phyloP scores from a whole-genome alignment of 805 yeast genomes.

The Candida dajiaensis region DNA sequence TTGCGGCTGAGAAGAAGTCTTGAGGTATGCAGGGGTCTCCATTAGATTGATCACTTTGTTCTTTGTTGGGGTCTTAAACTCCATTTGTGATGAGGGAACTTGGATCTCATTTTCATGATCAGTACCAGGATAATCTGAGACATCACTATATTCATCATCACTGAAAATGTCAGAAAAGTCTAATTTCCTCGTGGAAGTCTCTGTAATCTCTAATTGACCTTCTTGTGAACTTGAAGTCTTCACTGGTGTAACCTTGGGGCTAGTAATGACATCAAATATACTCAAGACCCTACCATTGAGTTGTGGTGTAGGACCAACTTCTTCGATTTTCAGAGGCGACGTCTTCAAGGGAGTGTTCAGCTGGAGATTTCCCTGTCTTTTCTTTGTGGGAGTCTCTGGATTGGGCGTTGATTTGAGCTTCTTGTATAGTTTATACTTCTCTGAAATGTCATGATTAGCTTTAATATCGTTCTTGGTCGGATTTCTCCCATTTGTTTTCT shows the following conservation, averaged over 20 bases:
- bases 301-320: conserved; percentile 86
- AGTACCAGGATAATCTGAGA: neutral
- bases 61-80: conserved; percentile 18
- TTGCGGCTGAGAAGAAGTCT: conserved; percentile 1
- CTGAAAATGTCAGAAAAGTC: neutral
- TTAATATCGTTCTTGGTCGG: conserved; percentile 47
- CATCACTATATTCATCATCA: neutral
- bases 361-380: conserved; percentile 1
- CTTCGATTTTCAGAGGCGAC: conserved; percentile 24
- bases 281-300: conserved; percentile 71
- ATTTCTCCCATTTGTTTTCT: conserved; percentile 30
- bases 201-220: neutral
- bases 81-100: neutral
- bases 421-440: conserved; percentile 17
- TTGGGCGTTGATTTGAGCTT: conserved; percentile 6
- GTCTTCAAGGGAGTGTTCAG: conserved; percentile 20
- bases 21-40: conserved; percentile 43
- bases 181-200: conserved; percentile 2
- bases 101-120: neutral
- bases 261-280: conserved; percentile 45
- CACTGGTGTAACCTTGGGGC: conserved; percentile 15
- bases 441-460: conserved; percentile 29
- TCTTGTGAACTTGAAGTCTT: neutral
- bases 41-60: conserved; percentile 1
- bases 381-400: conserved; percentile 26